A percentile compares a stretch with the other conserved stretches of the same genome.
Evolutionary conservation across 495 filamentous ascomycete genomes (phyloP).

Genomic region (Lindgomyces ingoldianus): DNA sequence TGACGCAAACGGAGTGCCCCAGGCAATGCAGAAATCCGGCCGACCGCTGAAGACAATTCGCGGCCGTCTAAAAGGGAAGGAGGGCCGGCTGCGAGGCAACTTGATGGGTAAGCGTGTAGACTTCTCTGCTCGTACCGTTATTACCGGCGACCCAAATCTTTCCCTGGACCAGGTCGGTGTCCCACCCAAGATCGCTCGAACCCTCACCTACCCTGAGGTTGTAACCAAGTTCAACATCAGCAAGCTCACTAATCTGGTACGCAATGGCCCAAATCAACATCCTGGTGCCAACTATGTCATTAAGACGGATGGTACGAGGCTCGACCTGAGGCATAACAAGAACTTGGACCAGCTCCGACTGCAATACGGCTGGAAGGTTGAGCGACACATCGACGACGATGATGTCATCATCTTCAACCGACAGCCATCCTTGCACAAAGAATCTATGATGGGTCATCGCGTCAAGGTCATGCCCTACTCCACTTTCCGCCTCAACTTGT

Average conservation of each 20-base stretch:
- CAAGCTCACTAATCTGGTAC: slow-evolving; percentile 81
- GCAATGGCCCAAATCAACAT: slow-evolving; percentile 90
- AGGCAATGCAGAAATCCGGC: slow-evolving; percentile 94
- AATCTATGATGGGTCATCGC: slow-evolving; percentile 99
- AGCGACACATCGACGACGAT: slow-evolving; percentile 90
- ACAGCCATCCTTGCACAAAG: slow-evolving; percentile 97
- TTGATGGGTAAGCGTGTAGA: slow-evolving; percentile 99
- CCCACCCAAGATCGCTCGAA: slow-evolving; percentile 82
- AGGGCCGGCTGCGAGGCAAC: slow-evolving; percentile 94
- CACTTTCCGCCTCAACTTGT: slow-evolving; percentile 94
- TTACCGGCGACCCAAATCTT: slow-evolving; percentile 95
- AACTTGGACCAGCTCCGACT: slow-evolving; percentile 77
- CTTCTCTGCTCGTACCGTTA: slow-evolving; percentile 98
- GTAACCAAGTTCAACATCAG: slow-evolving; percentile 98
- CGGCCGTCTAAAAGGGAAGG: slow-evolving; percentile 95
- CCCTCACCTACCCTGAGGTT: slow-evolving; percentile 92
- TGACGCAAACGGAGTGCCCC: slow-evolving; percentile 93
- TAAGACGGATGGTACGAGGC: slow-evolving; percentile 83
- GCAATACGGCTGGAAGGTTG: slow-evolving; percentile 97
- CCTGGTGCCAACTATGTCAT: slow-evolving; percentile 96
- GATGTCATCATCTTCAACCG: slow-evolving; percentile 99
- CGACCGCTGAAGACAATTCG: slow-evolving; percentile 94
- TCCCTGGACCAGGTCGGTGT: slow-evolving; percentile 97
- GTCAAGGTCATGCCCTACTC: slow-evolving; percentile 98
- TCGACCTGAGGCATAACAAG: slow-evolving; percentile 90